Conservation (phyloP, 169 alveolate genomes). For the Toxoplasma gondii region DNA sequence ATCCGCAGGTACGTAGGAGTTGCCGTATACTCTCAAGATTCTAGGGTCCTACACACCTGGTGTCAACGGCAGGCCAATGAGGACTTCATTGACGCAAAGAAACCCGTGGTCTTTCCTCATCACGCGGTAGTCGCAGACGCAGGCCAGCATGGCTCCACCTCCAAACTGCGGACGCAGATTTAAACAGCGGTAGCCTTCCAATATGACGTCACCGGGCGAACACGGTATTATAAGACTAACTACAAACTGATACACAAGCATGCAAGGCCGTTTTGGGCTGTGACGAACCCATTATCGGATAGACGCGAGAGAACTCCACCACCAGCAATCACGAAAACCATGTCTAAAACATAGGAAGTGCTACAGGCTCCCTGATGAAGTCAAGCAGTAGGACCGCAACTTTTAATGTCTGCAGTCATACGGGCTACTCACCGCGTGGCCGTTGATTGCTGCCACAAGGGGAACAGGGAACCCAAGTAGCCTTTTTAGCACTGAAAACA, state of each 20-base stretch:
- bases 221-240: no score
- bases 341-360: no score
- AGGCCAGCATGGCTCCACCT: constrained; percentile 70
- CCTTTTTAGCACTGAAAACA: constrained; percentile 52
- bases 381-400: no score
- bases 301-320: no score
- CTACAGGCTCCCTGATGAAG: no score
- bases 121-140: constrained; percentile 66
- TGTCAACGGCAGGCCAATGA: constrained; percentile 63
- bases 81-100: constrained; percentile 64
- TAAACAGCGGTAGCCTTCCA: not conserved
- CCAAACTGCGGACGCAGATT: constrained; percentile 54
- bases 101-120: constrained; percentile 60
- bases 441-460: constrained; percentile 69
- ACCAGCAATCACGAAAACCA: no score
- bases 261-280: no score
- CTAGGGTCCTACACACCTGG: constrained; percentile 50
- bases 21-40: no score
- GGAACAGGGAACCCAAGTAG: constrained; percentile 64
- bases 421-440: constrained; percentile 65
- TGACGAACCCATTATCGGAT: no score
- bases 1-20: no score
- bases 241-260: no score
- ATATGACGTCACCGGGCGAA: not conserved
- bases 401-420: no score